Percentiles rank a stretch among this genome's conserved stretches.
These are phyloP conservation scores for Populus deltoides DNA, from an alignment of 345 rosid genomes.

Conservation along the genomic window DNA sequence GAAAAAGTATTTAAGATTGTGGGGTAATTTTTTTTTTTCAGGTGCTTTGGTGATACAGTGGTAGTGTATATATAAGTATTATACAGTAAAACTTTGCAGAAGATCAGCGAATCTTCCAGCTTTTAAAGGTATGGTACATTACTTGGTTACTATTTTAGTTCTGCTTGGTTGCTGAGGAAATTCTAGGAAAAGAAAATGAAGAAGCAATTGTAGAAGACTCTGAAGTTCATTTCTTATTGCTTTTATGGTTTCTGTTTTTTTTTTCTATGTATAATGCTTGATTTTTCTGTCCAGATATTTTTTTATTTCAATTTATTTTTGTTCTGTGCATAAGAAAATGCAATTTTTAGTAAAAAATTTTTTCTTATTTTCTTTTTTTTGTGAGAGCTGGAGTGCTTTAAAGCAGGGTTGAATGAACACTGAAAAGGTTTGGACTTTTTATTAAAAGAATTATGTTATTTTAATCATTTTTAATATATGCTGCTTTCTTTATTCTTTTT, in stretches of 20 bases:
- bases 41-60: neutral
- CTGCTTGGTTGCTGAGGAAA: neutral
- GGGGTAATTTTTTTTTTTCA: neutral
- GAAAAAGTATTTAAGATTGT: neutral
- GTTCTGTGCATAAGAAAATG: neutral
- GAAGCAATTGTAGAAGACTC: neutral
- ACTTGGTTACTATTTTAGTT: neutral
- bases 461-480: neutral
- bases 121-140: neutral
- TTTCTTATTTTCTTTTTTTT: neutral
- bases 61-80: neutral
- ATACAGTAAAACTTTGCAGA: neutral
- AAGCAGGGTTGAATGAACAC: neutral
- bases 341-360: neutral
- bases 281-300: neutral
- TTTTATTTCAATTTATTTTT: no score
- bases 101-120: slow-evolving; percentile 6
- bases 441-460: neutral
- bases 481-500: neutral
- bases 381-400: neutral
- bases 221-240: neutral
- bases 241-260: neutral
- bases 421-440: neutral
- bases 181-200: neutral
- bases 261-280: neutral